A percentile compares a stretch with the other conserved stretches of the same genome.
These are phyloP conservation scores for Tuctoria greenei DNA, from an alignment of 176 grass and related monocot species.

Conservation along the genomic window DNA sequence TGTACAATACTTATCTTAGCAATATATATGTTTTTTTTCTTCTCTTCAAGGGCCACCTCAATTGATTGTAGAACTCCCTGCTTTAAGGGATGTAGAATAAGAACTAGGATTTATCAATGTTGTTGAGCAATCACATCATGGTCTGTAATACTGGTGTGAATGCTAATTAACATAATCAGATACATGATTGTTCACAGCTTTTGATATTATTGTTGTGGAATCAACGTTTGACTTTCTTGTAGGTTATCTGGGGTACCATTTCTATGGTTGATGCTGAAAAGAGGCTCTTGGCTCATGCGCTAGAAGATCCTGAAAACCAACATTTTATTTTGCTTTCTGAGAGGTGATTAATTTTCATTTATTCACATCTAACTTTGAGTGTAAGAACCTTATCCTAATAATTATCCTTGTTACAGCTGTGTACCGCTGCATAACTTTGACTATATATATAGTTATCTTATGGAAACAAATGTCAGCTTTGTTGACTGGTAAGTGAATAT, in stretches of 20 bases:
- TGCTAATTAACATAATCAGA: not conserved
- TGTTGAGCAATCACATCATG: conserved; percentile 11
- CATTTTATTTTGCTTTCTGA: conserved; percentile 97
- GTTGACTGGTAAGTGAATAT: conserved; percentile 76
- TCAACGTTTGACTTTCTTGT: conserved; percentile 29
- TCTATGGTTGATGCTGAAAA: conserved; percentile 97
- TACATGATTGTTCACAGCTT: not conserved
- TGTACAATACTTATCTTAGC: not conserved
- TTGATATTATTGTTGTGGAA: conserved; percentile 17
- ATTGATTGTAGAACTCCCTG: not conserved
- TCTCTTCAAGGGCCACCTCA: not conserved
- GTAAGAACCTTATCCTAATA: conserved; percentile 21
- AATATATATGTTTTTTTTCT: not conserved
- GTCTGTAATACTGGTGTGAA: not conserved
- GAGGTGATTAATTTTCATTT: conserved; percentile 50
- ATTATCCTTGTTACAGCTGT: conserved; percentile 60
- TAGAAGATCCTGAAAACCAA: conserved; percentile 90
- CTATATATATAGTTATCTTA: conserved; percentile 95
- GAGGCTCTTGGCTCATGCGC: conserved; percentile 90
- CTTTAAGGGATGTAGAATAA: not conserved
- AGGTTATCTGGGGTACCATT: conserved; percentile 91
- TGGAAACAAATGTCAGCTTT: conserved; percentile 98
- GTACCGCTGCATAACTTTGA: conserved; percentile 97
- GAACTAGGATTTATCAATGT: conserved; percentile 1
- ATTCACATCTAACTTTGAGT: conserved; percentile 24